phyloP scores from a whole-genome alignment of 2,329 filamentous ascomycete species.

The Trichoderma simmonsii region DNA sequence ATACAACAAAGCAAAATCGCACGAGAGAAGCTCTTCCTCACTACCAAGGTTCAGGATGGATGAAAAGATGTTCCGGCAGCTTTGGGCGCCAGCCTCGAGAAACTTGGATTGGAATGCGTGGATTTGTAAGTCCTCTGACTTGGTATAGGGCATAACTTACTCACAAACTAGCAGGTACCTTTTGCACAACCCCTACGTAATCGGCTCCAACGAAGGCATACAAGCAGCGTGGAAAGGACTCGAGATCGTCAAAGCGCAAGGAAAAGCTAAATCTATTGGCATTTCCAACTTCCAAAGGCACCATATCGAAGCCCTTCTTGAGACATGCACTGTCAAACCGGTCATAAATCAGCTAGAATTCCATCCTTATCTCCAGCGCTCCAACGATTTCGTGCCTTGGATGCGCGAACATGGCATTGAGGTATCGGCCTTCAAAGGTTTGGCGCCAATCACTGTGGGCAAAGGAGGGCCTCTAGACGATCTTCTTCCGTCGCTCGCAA shows the following conservation, averaged over 20 bases:
- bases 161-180: neutral
- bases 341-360: neutral
- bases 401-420: neutral
- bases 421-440: neutral
- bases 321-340: neutral
- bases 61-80: neutral
- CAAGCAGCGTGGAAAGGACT: neutral
- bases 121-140: neutral
- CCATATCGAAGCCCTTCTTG: neutral
- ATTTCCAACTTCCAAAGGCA: neutral
- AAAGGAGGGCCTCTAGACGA: neutral
- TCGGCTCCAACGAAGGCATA: neutral
- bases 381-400: neutral
- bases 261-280: neutral
- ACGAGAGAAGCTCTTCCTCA: neutral
- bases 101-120: neutral
- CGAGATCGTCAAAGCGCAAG: neutral
- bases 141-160: no score
- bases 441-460: neutral
- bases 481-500: neutral
- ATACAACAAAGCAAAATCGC: neutral
- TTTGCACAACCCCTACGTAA: neutral
- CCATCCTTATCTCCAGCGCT: neutral
- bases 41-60: neutral
- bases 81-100: neutral